These are phyloP conservation scores for Aspergillus pseudoterreus DNA, from an alignment of 2,329 filamentous ascomycete genomes.

Conservation along the genomic window DNA sequence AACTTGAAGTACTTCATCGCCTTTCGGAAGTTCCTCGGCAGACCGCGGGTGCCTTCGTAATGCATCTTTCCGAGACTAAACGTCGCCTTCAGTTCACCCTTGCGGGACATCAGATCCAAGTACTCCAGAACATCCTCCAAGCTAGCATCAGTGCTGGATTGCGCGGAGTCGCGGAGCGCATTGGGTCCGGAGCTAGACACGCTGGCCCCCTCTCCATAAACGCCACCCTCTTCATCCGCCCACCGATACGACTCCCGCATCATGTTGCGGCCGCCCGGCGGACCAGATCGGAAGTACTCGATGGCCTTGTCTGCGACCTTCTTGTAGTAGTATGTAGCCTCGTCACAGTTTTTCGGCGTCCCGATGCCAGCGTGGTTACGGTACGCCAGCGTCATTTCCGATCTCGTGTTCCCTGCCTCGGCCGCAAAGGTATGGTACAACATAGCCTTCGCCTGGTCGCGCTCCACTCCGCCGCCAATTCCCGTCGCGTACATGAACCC, in stretches of 20 bases:
- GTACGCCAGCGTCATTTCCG: slow-evolving; percentile 91
- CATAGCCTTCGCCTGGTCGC: slow-evolving; percentile 85
- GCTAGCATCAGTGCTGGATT: slow-evolving; percentile 77
- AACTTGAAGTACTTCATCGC: slow-evolving; percentile 79
- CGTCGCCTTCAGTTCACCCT: slow-evolving; percentile 82
- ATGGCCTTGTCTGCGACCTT: slow-evolving; percentile 91
- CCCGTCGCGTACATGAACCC: slow-evolving; percentile 95
- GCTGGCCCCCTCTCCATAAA: slow-evolving; percentile 94
- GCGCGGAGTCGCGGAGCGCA: slow-evolving; percentile 67
- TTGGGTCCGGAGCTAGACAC: slow-evolving; percentile 81
- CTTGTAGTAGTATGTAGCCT: slow-evolving; percentile 84
- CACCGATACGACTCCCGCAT: slow-evolving; percentile 76
- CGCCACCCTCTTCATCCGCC: slow-evolving; percentile 84
- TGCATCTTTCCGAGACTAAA: slow-evolving; percentile 82
- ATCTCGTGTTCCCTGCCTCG: slow-evolving; percentile 72
- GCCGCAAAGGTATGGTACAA: slow-evolving; percentile 95
- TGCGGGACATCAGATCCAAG: slow-evolving; percentile 81
- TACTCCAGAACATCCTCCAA: slow-evolving; percentile 95
- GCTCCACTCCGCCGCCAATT: slow-evolving; percentile 72
- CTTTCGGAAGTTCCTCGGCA: slow-evolving; percentile 68
- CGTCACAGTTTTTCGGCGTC: slow-evolving; percentile 79
- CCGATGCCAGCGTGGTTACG: slow-evolving; percentile 82
- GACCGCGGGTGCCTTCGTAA: slow-evolving; percentile 76
- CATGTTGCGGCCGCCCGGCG: slow-evolving; percentile 80
- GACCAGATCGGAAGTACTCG: slow-evolving; percentile 79